Evolutionary conservation across 2,329 filamentous ascomycete species (phyloP), one percentile per base, ranked within the genome.

Genomic region (Lachnellula occidentalis): DNA sequence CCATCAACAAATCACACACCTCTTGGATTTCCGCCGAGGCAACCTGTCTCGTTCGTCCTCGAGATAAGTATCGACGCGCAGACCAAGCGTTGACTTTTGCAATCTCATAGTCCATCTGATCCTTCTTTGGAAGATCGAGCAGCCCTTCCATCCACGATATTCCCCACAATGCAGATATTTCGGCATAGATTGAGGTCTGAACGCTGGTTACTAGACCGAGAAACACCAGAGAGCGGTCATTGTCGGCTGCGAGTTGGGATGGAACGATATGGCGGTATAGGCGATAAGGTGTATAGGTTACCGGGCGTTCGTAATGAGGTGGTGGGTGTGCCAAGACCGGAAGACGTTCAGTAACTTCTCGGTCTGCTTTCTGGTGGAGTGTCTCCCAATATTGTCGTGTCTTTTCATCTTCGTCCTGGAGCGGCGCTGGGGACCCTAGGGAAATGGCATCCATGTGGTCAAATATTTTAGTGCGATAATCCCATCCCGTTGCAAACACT

Each of bases 251-350:
- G 9, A 58, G 53, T 15, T 48, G 47, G 3, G 53, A 43, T 14
- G 56, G 55, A 14, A 60, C 42, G 9, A 58, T 58, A 39, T 58
- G 39, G 12, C 53, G 53, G 24, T 60, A 58, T 9, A 60, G 51
- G 2, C 55, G 55, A 34, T 50, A 56, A 14, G 53, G 53, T 4
- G 57, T 57, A 15, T 57, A 31, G 6, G 21, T 17, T 4, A 58
- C 22, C 36, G 42, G 21, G 12, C 48, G 34, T 22, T 48, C 27
- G 34, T 52, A 31, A 31, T 31, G 27, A 31, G 27, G 27, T 31
- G 27, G 27, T 9, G 27, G 27, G 27, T 31, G 27, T 11, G 27
- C 27, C 3, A 31, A 9, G 27, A 31, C 9, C 9, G 27, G 27
- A 31, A 31, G 27, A 31, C 3, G 27, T 11, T 31, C 27, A 9